Base-by-base conservation (phyloP, 495 filamentous ascomycete species). In the Aspergillus sclerotioniger region DNA sequence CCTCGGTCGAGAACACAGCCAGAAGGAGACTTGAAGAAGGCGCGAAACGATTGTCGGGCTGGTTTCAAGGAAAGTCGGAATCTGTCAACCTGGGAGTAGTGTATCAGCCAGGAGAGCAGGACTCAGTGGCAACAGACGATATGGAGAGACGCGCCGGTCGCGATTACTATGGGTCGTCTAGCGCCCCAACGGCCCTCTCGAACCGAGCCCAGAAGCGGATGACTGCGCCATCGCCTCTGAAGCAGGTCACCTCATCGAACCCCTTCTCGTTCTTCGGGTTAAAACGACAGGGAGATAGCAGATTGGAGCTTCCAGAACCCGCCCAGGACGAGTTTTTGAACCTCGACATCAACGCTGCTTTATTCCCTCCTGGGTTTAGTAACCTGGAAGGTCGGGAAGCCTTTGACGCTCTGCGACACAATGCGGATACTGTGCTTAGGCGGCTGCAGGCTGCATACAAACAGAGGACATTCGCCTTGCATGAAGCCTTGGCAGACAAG, bases 371-470 rank as follows among this genome's bases (percentile, higher is more conserved):
- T n/a, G 70, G 76, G 6, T 63, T 77, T 0, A 68, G 72, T 35
- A 77, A 86, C 58, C 61, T 80, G 46, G 79, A 85, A 66, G 87
- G 83, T 3, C 83, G 84, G 1, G 81, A 86, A 8, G 84, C 87
- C 5, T 87, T 88, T 76, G 85, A 89, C 65, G 84, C 85, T 62
- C 76, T 92, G 9, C 82, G 88, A 35, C 71, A 76, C 47, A 89
- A 86, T 64, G 90, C 90, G 41, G 78, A 85, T 50, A 77, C 75
- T n/a, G 72, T 91, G 10, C 71, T 92, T 16, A 69, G 73, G 47
- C 80, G 76, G 52, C 78, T 91, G 69, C 91, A 92, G 65, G 73
- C 76, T 33, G 90, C 89, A 17, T 92, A 92, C 75, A 83, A 84
- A 53, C 71, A 82, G 60, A 81, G 86, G 9, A 82, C 80, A 1